These are phyloP conservation scores for Talaromyces pinophilus DNA, from an alignment of 2,329 filamentous ascomycete species.

Conservation along the genomic window DNA sequence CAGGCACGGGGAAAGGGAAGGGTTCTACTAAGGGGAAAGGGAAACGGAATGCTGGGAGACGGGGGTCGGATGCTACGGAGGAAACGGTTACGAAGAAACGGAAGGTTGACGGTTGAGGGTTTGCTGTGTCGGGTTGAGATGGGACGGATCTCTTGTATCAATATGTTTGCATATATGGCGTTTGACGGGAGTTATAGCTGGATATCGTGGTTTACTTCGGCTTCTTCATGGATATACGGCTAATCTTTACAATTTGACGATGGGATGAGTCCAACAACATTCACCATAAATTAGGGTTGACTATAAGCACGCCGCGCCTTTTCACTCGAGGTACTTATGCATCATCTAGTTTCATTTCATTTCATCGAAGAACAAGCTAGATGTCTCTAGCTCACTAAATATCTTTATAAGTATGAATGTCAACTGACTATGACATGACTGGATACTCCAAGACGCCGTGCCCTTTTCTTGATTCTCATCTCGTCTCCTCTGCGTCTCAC, in stretches of 20 bases:
- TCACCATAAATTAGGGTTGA: not conserved
- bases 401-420: slow-evolving; percentile 18
- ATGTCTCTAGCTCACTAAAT: slow-evolving; percentile 7
- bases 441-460: slow-evolving; percentile 36
- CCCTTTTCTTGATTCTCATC: slow-evolving; percentile 27
- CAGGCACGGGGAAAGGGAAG: slow-evolving; percentile 35
- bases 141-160: not conserved
- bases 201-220: not conserved
- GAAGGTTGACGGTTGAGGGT: slow-evolving; percentile 26
- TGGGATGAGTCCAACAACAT: not conserved
- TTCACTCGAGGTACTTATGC: not conserved
- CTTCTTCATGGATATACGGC: not conserved
- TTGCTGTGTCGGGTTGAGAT: not conserved
- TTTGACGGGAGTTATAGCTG: not conserved
- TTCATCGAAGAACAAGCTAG: slow-evolving; percentile 7
- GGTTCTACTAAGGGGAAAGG: slow-evolving; percentile 37
- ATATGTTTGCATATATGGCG: not conserved
- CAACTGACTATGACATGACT: slow-evolving; percentile 27
- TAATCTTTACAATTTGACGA: not conserved
- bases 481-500: not conserved
- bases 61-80: slow-evolving; percentile 40
- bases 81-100: slow-evolving; percentile 40
- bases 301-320: no score
- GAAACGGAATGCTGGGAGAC: slow-evolving; percentile 33
- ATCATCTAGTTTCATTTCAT: slow-evolving; percentile 7